These are phyloP conservation scores for Yamagishiella unicocca DNA, from an alignment of 139 green algal genomes.

Conservation along the genomic window DNA sequence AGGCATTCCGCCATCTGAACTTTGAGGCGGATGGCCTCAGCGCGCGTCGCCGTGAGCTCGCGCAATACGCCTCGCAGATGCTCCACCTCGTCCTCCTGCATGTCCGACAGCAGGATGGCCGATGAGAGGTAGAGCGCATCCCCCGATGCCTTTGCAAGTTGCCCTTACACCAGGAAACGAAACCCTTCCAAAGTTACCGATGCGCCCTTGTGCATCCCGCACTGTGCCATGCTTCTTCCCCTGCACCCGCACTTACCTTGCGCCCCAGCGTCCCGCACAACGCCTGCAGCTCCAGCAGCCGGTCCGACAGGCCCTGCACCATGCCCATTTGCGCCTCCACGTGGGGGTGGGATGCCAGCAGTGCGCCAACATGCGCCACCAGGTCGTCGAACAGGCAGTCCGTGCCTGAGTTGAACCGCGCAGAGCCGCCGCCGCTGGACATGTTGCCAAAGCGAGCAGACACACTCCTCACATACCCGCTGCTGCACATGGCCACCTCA, in stretches of 20 bases:
- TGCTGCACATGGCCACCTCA: neutral
- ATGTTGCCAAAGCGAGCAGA: conserved; percentile 5
- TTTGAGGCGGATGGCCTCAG: conserved; percentile 45
- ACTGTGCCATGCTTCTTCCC: too few relatives aligned
- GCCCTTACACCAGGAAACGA: too few relatives aligned
- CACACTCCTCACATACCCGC: conserved; percentile 20
- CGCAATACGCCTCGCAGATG: conserved; percentile 49
- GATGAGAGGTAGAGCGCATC: neutral
- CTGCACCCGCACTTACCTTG: conserved; percentile 8
- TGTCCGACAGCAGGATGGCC: neutral
- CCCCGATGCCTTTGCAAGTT: neutral
- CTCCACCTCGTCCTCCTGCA: conserved; percentile 49
- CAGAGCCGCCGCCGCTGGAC: neutral
- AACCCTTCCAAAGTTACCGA: too few relatives aligned
- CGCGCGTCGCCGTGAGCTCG: conserved; percentile 42
- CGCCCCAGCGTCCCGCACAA: conserved; percentile 30
- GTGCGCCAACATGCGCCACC: conserved; percentile 12
- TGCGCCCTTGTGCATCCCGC: too few relatives aligned
- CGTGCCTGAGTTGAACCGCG: neutral
- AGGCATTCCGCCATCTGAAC: conserved; percentile 46
- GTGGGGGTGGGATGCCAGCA: conserved; percentile 23
- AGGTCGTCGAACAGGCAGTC: conserved; percentile 23
- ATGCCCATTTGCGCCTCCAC: conserved; percentile 32
- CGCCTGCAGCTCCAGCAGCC: conserved; percentile 32
- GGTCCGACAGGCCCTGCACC: conserved; percentile 17